A percentile compares a stretch with the other conserved stretches of the same genome.
phyloP scores from a whole-genome alignment of 73 alveolate genomes.

The Tetrahymena elliotti region DNA sequence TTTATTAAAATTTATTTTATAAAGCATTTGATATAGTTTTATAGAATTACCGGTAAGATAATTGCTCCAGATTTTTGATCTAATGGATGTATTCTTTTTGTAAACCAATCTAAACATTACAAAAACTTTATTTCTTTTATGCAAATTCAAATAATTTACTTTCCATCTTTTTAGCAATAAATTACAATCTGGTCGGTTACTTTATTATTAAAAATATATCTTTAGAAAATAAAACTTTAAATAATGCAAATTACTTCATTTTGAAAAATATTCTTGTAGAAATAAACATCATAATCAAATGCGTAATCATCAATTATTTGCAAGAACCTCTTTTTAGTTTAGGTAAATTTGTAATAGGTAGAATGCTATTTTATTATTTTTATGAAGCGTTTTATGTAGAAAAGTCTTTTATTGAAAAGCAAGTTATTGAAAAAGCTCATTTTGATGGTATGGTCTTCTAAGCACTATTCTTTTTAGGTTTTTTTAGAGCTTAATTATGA shows the following conservation, averaged over 20 bases:
- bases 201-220: not conserved
- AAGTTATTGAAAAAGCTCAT: not conserved
- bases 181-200: not conserved
- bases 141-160: not conserved
- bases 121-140: no score
- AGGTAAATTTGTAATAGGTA: not conserved
- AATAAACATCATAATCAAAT: not conserved
- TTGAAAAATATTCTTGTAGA: not conserved
- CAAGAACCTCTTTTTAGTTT: not conserved
- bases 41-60: not conserved
- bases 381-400: not conserved
- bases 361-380: not conserved
- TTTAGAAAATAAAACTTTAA: not conserved
- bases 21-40: not conserved
- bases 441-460: not conserved
- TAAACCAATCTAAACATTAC: not conserved
- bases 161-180: not conserved
- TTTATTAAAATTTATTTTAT: not conserved
- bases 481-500: not conserved
- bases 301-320: not conserved
- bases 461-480: not conserved
- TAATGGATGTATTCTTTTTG: not conserved
- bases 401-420: not conserved
- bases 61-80: not conserved
- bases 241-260: not conserved